Base-by-base conservation (phyloP, 306 rosid genomes). In the Cucurbita pepo region DNA sequence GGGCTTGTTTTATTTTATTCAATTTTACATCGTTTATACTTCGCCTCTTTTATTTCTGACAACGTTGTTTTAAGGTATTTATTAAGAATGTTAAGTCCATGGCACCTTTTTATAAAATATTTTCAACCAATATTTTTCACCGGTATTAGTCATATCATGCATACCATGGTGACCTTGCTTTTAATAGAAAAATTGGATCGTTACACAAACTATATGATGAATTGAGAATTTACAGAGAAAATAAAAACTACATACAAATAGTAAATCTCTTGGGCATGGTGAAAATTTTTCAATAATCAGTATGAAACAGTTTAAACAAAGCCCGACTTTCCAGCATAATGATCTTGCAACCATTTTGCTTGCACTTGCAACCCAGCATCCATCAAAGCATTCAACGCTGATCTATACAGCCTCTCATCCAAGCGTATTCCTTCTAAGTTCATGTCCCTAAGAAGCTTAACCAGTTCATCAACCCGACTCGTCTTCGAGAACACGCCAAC, bases 291-390 rank as follows among this genome's bases (percentile, higher is more conserved):
- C n/a, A 48, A 30, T 30, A 48, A 48, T 25, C 50, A 62, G 22
- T 61, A 11, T 4, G 2, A 8, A 38, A 15, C 5, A 60, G 19
- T 61, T 66, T 21, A 66, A 66, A 19, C 41, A 66, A 22, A 66
- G 54, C 72, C 56, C 44, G 72, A 66, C 7, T 66, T 66, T 21
- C 18, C 55, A 10, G 72, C 72, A 66, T 45, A 66, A 22, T 21
- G 72, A 66, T 45, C 72, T 43, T 66, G 72, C 55, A 88, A 56
- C 96, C 96, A 88, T 66, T 76, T 83, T 41, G 77, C 82, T 50
- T 86, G 91, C 19, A 79, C 11, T 72, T 83, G 83, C 85, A 90
- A 16, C 51, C 96, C 94, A 30, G 94, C 86, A 63, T 90, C 94
- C 14, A 78, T 75, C 61, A 90, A 83, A 64, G 96, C 91, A 76